Evolutionary conservation across 106 monocot species (phyloP), one percentile per base, ranked within the genome.

Genomic region (Platanthera guangdongensis): DNA sequence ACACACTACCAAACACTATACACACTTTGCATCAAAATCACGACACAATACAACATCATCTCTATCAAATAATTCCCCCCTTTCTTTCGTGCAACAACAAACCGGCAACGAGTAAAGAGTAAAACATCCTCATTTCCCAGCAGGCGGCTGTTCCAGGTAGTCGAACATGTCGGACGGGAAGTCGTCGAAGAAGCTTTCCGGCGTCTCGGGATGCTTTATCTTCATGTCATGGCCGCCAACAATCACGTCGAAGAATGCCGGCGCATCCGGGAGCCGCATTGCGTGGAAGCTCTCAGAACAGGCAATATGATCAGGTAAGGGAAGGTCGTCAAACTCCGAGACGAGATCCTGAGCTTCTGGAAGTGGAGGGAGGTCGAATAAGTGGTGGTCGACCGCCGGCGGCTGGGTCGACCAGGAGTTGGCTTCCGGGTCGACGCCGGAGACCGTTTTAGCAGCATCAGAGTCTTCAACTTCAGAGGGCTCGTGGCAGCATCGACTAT

Each of bases 131-230:
- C 4, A 19, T 59, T 18, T 59, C n/a, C 5, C 7, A 6, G 82
- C 80, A 1, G 84, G 82, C 21, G 80, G 88, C 10, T 19, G 72
- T 15, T 81, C 82, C n/a, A 72, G 13, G 63, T 68, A 74, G 59
- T 92, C 84, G 39, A 86, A 86, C 88, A 92, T 81, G 18, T 88
- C 86, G 0, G 78, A 25, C 3, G 88, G 82, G 32, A 92, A 82
- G 28, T 92, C 92, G 9, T 85, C 81, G 50, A 92, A 88, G 80
- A 82, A 82, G 70, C 70, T 75, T 12, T 84, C 88, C 22, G 77
- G 75, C 11, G 67, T 79, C 6, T 14, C 68, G 6, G n/a, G 47
- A 48, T 47, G 68, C 68, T 18, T 76, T 2, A 10, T 65, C 57
- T 50, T 74, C 5, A 15, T 16, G 9, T 5, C 55, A 7, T 70